Evolutionary conservation across 495 filamentous ascomycete species (phyloP).

Genomic region (Neurospora pannonica): DNA sequence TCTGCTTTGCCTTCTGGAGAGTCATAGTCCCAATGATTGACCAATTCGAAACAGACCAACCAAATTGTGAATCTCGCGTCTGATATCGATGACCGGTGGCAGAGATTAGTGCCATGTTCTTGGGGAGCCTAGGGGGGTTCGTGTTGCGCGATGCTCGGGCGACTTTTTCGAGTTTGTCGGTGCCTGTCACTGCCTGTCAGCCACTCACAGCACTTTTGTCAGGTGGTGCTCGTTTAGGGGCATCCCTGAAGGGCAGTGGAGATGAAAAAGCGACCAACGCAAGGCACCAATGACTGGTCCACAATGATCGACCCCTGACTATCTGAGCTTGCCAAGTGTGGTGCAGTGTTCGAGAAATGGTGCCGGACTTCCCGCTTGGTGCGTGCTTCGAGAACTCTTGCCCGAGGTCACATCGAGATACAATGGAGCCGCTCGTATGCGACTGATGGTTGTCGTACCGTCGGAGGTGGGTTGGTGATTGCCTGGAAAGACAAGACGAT

Average conservation of each 20-base stretch:
- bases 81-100: neutral
- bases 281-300: neutral
- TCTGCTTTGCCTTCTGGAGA: neutral
- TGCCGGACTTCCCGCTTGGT: neutral
- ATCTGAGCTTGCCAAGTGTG: neutral
- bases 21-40: neutral
- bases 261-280: neutral
- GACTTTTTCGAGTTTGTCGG: neutral
- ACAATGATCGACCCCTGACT: neutral
- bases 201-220: neutral
- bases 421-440: neutral
- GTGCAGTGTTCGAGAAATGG: neutral
- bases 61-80: neutral
- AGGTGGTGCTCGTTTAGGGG: neutral
- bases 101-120: neutral
- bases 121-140: neutral
- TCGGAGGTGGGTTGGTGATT: neutral
- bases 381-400: neutral
- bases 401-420: neutral
- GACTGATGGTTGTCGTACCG: neutral
- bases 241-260: neutral
- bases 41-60: neutral
- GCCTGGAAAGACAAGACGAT: neutral
- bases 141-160: neutral
- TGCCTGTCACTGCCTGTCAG: neutral